These are phyloP conservation scores for Symbiodinium natans DNA, from an alignment of 73 alveolate species.

Conservation along the genomic window DNA sequence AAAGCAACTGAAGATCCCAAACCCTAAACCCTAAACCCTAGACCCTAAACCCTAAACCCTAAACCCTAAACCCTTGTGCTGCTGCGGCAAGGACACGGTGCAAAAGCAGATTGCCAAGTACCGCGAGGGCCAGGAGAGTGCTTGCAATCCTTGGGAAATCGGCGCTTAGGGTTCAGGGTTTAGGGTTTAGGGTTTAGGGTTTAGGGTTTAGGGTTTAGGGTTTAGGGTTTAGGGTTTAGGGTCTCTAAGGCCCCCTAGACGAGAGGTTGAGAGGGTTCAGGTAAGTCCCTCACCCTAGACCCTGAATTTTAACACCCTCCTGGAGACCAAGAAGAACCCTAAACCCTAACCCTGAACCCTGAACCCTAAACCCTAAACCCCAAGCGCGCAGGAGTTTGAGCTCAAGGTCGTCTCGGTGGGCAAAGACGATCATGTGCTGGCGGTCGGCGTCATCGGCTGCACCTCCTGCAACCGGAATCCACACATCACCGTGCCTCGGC, in stretches of 20 bases:
- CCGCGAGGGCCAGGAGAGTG: conserved; percentile 1
- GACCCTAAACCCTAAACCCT: neutral
- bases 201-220: too few relatives aligned
- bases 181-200: neutral
- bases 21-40: neutral
- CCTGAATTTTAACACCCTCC: too few relatives aligned
- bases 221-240: too few relatives aligned
- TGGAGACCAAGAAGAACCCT: neutral
- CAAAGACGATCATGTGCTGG: conserved; percentile 30
- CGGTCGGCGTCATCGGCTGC: conserved; percentile 78
- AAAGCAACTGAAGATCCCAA: too few relatives aligned
- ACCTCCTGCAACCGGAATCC: conserved; percentile 64
- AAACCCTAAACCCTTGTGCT: neutral
- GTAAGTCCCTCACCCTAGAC: too few relatives aligned
- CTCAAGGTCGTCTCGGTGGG: conserved; percentile 56
- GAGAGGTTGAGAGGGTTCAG: neutral
- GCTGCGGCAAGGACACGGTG: neutral
- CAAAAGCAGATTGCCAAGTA: conserved; percentile 41
- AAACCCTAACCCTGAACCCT: neutral
- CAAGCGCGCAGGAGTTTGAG: conserved; percentile 26
- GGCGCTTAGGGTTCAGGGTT: too few relatives aligned
- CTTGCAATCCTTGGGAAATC: too few relatives aligned
- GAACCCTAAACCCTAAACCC: neutral
- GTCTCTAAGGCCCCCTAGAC: too few relatives aligned
- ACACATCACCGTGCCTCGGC: conserved; percentile 44